These are phyloP conservation scores for Arctium lappa DNA, from an alignment of 129 eudicot genomes.

Conservation along the genomic window DNA sequence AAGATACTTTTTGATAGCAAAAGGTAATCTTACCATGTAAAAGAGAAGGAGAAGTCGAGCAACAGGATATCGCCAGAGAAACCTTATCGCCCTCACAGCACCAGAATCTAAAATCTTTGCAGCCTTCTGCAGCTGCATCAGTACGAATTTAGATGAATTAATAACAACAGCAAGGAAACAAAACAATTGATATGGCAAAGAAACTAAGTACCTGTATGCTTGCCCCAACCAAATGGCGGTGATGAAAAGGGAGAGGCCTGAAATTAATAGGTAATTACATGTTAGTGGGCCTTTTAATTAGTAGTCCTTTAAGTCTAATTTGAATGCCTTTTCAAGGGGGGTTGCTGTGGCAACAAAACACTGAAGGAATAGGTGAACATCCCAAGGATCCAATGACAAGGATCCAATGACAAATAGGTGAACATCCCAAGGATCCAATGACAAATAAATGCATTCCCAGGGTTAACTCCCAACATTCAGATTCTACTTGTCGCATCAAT, in stretches of 20 bases:
- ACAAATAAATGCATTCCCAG: too few relatives aligned
- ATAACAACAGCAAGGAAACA: conserved; percentile 10
- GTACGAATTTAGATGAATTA: conserved; percentile 2
- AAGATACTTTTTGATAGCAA: background rate
- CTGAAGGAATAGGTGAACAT: too few relatives aligned
- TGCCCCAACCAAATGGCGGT: conserved; percentile 91
- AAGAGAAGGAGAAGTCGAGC: conserved; percentile 82
- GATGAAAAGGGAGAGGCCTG: conserved; percentile 98
- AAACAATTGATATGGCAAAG: background rate
- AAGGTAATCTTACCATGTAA: conserved; percentile 60
- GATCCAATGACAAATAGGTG: too few relatives aligned
- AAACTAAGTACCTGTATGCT: conserved; percentile 68
- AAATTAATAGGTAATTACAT: conserved; percentile 9
- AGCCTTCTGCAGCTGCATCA: conserved; percentile 87
- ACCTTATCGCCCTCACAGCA: conserved; percentile 91
- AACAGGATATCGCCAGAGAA: conserved; percentile 93
- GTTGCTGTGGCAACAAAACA: too few relatives aligned
- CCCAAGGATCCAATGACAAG: too few relatives aligned
- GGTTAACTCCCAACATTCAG: too few relatives aligned
- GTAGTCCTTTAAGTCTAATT: background rate
- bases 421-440: too few relatives aligned
- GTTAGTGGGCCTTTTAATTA: background rate
- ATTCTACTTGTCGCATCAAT: too few relatives aligned
- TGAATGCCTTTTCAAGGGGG: background rate
- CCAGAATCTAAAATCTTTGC: conserved; percentile 87